Evolutionary conservation across 768 basidiomycete species (phyloP).

Genomic region (Clavulina sp.): DNA sequence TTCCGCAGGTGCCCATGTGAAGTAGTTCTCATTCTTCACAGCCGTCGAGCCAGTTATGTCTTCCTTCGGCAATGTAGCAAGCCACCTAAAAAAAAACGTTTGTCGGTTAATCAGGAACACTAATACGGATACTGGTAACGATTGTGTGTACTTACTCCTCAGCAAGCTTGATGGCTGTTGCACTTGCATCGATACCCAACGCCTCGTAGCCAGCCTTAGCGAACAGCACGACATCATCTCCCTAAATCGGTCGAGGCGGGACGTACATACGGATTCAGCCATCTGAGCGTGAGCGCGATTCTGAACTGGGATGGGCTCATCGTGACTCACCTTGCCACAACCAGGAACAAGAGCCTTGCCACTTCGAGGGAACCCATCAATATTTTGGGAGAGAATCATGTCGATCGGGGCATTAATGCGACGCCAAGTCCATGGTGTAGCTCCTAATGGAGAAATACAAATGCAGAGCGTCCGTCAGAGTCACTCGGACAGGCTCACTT

Average conservation of each 20-base stretch:
- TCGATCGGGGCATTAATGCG: not conserved
- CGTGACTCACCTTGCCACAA: slow-evolving; percentile 35
- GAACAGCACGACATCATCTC: slow-evolving; percentile 41
- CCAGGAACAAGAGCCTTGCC: slow-evolving; percentile 36
- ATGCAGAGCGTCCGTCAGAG: too few species aligned
- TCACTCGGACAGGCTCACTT: too few species aligned
- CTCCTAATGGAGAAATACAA: too few species aligned
- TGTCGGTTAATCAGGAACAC: too few species aligned
- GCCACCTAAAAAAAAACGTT: too few species aligned
- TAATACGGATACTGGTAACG: too few species aligned
- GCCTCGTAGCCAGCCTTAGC: slow-evolving; percentile 33
- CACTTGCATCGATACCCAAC: slow-evolving; percentile 38
- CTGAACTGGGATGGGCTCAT: not conserved
- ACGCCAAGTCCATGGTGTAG: slow-evolving; percentile 33
- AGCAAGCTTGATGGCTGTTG: slow-evolving; percentile 34
- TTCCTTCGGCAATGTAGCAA: too few species aligned
- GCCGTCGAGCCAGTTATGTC: too few species aligned
- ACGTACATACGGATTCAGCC: too few species aligned
- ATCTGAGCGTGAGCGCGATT: not conserved
- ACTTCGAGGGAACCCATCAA: slow-evolving; percentile 26
- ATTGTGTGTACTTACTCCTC: slow-evolving; percentile 21
- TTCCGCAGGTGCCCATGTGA: slow-evolving; percentile 21
- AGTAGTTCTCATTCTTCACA: slow-evolving; percentile 34
- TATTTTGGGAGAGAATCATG: slow-evolving; percentile 23
- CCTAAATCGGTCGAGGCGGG: too few species aligned